These are phyloP conservation scores for Xylariaceae sp. DNA, from an alignment of 2,329 filamentous ascomycete species.

Conservation along the genomic window DNA sequence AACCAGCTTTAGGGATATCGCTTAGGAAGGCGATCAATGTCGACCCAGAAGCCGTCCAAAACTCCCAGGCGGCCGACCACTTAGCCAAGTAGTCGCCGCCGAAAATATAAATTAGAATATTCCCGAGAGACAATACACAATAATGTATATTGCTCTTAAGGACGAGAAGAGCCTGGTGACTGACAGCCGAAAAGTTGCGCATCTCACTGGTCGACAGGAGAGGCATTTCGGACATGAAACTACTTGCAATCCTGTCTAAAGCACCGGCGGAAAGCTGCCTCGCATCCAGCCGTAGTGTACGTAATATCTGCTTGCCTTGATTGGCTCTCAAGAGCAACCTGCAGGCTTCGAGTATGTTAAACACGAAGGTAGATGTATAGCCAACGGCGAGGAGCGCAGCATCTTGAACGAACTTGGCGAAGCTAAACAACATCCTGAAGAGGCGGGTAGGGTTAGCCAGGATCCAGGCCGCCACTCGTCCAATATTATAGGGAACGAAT, in stretches of 20 bases:
- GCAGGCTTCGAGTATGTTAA: slow-evolving; percentile 50
- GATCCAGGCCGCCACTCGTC: slow-evolving; percentile 81
- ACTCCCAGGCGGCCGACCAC: slow-evolving; percentile 30
- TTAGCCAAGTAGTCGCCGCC: slow-evolving; percentile 51
- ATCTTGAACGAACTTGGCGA: slow-evolving; percentile 84
- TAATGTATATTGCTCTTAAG: slow-evolving; percentile 61
- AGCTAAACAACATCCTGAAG: slow-evolving; percentile 72
- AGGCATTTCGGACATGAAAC: slow-evolving; percentile 58
- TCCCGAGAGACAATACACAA: slow-evolving; percentile 49
- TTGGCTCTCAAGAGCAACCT: slow-evolving; percentile 45
- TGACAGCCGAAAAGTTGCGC: slow-evolving; percentile 77
- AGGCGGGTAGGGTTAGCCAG: slow-evolving; percentile 81
- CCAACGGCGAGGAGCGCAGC: slow-evolving; percentile 70
- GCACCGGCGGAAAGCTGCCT: slow-evolving; percentile 33
- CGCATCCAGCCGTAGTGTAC: slow-evolving; percentile 34
- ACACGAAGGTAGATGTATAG: slow-evolving; percentile 52
- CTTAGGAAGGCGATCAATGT: slow-evolving; percentile 38
- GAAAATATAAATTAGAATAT: slow-evolving; percentile 52
- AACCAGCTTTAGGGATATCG: slow-evolving; percentile 45
- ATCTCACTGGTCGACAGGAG: slow-evolving; percentile 66
- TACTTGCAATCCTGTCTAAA: slow-evolving; percentile 55
- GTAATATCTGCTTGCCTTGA: slow-evolving; percentile 35
- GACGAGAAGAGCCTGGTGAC: slow-evolving; percentile 70
- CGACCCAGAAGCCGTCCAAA: slow-evolving; percentile 29
- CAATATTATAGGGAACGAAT: slow-evolving; percentile 90